These are phyloP conservation scores for Mucor indicus DNA, from an alignment of 371 early-diverging fungal genomes.

Conservation along the genomic window DNA sequence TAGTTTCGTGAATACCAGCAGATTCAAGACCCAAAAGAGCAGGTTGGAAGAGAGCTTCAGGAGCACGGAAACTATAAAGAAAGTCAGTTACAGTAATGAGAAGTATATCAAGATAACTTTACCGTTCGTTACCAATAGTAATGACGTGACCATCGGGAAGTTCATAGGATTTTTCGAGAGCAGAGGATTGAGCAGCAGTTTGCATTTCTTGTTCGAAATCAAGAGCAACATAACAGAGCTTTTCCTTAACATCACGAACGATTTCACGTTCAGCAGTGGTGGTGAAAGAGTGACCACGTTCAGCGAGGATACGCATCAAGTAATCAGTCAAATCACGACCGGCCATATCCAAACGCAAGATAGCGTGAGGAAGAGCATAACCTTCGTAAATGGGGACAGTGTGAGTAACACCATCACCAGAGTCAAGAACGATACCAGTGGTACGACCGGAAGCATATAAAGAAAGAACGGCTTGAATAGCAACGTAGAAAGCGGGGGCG, in stretches of 20 bases:
- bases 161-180: slow-evolving; percentile 97
- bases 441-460: slow-evolving; percentile 99
- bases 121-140: slow-evolving; percentile 96
- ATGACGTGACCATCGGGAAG: slow-evolving; percentile 99
- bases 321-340: slow-evolving; percentile 98
- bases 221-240: slow-evolving; percentile 98
- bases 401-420: slow-evolving; percentile 99
- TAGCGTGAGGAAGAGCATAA: slow-evolving; percentile 98
- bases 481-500: slow-evolving; percentile 98
- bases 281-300: slow-evolving; percentile 98
- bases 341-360: slow-evolving; percentile 94
- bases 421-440: slow-evolving; percentile 99
- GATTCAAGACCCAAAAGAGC: slow-evolving; percentile 89
- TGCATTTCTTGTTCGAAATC: slow-evolving; percentile 99
- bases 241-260: slow-evolving; percentile 99
- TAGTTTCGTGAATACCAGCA: slow-evolving; percentile 92
- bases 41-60: slow-evolving; percentile 99
- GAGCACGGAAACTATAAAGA: slow-evolving; percentile 97
- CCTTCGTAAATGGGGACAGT: slow-evolving; percentile 99
- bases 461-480: slow-evolving; percentile 98
- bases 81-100: too few relatives aligned
- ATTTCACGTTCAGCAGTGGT: slow-evolving; percentile 99
- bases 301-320: slow-evolving; percentile 96
- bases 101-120: background rate
- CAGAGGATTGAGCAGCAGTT: slow-evolving; percentile 90